Base-by-base conservation (phyloP, 2,329 filamentous ascomycete genomes). In the Aureobasidium sp. region DNA sequence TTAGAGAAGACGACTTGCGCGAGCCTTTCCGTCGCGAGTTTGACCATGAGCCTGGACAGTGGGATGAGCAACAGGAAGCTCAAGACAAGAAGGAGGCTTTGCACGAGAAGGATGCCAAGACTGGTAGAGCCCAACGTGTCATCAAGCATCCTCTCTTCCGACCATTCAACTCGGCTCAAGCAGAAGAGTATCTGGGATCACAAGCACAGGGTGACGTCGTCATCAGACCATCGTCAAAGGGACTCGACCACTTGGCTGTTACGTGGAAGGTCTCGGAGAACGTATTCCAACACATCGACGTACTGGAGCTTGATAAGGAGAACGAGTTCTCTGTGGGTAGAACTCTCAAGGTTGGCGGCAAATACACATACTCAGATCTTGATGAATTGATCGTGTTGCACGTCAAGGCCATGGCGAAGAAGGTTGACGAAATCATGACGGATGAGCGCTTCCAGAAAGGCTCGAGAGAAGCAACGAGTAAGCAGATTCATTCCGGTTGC, bases 211-310 rank as follows among this genome's bases (percentile, higher is more conserved):
- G 94, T 53, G 94, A 97, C 73, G 88, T 95, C 61, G 91, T 99
- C 64, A 97, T 99, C 70, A 88, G 94, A 48, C 93, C 94, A 3
- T 97, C 91, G 0, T 96, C 91, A 31, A 96, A 96, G 74, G 94
- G 94, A 48, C 89, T 91, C 63, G 94, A 99, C 73, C 94, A 99
- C 78, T 81, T 99, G 61, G 91, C 93, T 8, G 86, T 99, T 51
- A 99, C 94, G 0, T 99, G 94, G 94, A 99, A 99, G 79, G 92
- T 99, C 15, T 88, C 91, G 1, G 91, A 97, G 73, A 88, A 89
- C 64, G 87, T 97, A n/a, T 99, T 92, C 74, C 92, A 99, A 76
- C 94, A 99, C 74, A 90, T 99, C 66, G 94, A 99, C 75, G 93
- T 99, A 37, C 82, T 99, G 42, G 94, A 99, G 77, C 82, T 99